Conservation (phyloP, 2,329 filamentous ascomycete species). For the Chrysoporthe cubensis region DNA sequence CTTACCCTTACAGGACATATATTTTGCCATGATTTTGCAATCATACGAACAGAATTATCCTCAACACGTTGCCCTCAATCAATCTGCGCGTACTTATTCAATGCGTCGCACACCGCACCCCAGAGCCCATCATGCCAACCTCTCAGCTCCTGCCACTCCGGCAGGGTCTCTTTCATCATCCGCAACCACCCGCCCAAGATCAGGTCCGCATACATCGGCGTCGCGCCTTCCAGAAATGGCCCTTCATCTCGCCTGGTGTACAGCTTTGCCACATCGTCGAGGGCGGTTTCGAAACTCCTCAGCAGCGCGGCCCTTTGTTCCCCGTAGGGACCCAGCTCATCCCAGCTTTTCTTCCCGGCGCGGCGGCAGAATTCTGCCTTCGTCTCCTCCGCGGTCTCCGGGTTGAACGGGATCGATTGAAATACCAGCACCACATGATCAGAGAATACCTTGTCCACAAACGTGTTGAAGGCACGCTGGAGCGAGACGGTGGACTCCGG, state of each 20-base stretch:
- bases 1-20: neutral
- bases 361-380: conserved; percentile 55
- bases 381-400: conserved; percentile 46
- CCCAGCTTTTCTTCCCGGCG: conserved; percentile 48
- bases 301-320: conserved; percentile 46
- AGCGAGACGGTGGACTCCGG: neutral
- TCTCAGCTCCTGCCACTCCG: conserved; percentile 48
- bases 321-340: conserved; percentile 44
- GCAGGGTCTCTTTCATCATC: conserved; percentile 47
- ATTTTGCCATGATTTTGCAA: neutral
- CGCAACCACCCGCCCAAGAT: conserved; percentile 61
- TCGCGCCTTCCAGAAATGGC: conserved; percentile 52
- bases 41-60: neutral
- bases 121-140: conserved; percentile 56
- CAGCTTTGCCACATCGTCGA: conserved; percentile 48
- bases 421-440: conserved; percentile 46
- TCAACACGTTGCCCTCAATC: neutral
- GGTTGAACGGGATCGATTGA: conserved; percentile 54
- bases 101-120: conserved; percentile 52
- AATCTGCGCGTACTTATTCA: conserved; percentile 41
- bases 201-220: conserved; percentile 57
- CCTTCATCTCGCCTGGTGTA: conserved; percentile 45
- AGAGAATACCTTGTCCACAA: conserved; percentile 59
- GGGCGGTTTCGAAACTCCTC: conserved; percentile 43
- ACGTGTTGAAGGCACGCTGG: conserved; percentile 50